phyloP scores from a whole-genome alignment of 106 monocot genomes.

The Iris macrosiphon region DNA sequence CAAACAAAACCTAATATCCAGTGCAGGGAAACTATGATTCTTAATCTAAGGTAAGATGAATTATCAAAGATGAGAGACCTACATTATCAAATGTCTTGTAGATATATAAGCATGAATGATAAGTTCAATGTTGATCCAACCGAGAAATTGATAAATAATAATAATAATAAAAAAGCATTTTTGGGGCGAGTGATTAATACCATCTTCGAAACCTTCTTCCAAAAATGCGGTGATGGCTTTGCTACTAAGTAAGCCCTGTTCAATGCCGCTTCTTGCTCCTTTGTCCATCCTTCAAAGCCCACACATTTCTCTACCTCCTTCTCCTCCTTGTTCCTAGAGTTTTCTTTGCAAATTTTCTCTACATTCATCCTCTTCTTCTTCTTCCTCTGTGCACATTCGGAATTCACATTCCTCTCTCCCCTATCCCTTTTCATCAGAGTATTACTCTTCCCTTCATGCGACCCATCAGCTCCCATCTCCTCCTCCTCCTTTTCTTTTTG shows the following conservation, averaged over 20 bases:
- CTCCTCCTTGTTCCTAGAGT: slow-evolving; percentile 1
- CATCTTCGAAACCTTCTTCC: slow-evolving; percentile 92
- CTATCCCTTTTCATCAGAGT: not conserved
- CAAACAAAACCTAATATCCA: no score
- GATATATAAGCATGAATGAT: no score
- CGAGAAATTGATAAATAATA: no score
- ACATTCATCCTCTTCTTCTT: not conserved
- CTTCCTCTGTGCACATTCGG: not conserved
- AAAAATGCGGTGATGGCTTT: slow-evolving; percentile 80
- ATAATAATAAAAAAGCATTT: no score
- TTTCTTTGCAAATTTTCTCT: not conserved
- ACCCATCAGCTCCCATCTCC: not conserved
- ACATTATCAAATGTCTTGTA: no score
- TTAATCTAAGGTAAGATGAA: no score
- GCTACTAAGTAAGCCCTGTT: slow-evolving; percentile 54
- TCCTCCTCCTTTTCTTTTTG: no score
- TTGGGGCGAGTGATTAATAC: no score
- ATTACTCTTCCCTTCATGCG: not conserved
- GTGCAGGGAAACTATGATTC: no score
- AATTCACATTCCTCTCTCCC: not conserved
- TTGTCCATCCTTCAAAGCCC: slow-evolving; percentile 38
- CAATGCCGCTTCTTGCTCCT: slow-evolving; percentile 46
- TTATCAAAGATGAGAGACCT: no score
- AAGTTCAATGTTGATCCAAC: no score
- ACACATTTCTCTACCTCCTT: not conserved